Conservation (phyloP, 176 grass and related monocot species). For the Oryza brachyantha region DNA sequence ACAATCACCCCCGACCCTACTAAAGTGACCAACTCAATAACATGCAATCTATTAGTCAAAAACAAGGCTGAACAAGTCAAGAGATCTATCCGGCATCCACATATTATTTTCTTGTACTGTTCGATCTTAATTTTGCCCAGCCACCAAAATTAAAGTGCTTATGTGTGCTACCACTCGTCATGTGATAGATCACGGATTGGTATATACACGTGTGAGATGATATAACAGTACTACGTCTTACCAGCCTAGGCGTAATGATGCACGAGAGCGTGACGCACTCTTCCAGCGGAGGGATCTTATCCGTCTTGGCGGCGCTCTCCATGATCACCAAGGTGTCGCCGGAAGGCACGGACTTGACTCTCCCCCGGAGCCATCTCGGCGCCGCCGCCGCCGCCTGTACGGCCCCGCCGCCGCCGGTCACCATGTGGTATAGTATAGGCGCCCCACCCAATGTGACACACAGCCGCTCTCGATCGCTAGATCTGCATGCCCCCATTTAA, state of each 20-base stretch:
- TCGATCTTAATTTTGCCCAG: not conserved
- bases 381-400: not conserved
- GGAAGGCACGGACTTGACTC: slow-evolving; percentile 88
- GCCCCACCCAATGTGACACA: too few species aligned
- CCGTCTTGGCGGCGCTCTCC: slow-evolving; percentile 63
- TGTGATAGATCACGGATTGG: too few species aligned
- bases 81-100: too few species aligned
- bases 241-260: slow-evolving; percentile 84
- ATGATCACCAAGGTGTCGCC: slow-evolving; percentile 86
- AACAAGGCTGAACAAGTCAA: too few species aligned
- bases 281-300: slow-evolving; percentile 57
- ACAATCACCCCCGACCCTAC: too few species aligned
- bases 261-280: slow-evolving; percentile 81
- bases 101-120: not conserved
- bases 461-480: too few species aligned
- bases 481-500: too few species aligned
- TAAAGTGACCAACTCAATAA: too few species aligned
- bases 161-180: too few species aligned
- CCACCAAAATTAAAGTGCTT: not conserved
- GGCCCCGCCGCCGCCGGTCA: not conserved
- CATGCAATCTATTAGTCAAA: too few species aligned
- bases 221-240: slow-evolving; percentile 25
- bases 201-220: too few species aligned
- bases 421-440: not conserved
- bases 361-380: slow-evolving; percentile 76